phyloP scores from a whole-genome alignment of 331 rosid genomes.

The Pyrus hybrid region DNA sequence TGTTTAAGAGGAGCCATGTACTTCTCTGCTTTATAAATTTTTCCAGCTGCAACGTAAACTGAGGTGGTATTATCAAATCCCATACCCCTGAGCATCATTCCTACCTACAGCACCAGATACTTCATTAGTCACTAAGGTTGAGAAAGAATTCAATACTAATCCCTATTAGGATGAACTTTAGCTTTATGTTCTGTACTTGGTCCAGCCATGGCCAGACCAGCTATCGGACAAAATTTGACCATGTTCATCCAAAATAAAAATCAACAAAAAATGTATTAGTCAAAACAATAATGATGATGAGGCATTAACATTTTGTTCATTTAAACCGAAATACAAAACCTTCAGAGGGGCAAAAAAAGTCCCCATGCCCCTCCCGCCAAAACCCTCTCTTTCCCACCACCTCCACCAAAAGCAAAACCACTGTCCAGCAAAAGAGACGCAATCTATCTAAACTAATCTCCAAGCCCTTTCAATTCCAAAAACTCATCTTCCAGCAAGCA shows the following conservation, averaged over 20 bases:
- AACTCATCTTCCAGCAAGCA: too few relatives aligned
- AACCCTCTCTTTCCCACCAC: too few relatives aligned
- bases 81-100: constrained; percentile 99
- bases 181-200: too few relatives aligned
- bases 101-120: constrained; percentile 51
- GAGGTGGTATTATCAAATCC: constrained; percentile 85
- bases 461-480: too few relatives aligned
- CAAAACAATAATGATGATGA: neutral
- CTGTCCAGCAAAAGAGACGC: too few relatives aligned
- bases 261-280: neutral
- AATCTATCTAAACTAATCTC: too few relatives aligned
- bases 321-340: too few relatives aligned
- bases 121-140: neutral
- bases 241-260: neutral
- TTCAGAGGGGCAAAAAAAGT: too few relatives aligned
- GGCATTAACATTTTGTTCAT: too few relatives aligned
- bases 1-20: constrained; percentile 86
- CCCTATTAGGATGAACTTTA: neutral
- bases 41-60: constrained; percentile 88
- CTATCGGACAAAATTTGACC: neutral
- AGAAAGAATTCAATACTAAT: neutral
- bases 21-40: constrained; percentile 72
- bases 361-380: too few relatives aligned
- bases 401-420: too few relatives aligned
- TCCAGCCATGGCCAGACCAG: neutral